These are phyloP conservation scores for Prunus persica DNA, from an alignment of 306 rosid species.

Conservation along the genomic window Prunus_persica_NCBIv2 NC_034016.1:1581501-1582000, in stretches of 20 bases:
- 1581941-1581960: conserved; percentile 97
- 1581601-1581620: conserved; percentile 89
- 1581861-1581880: background rate
- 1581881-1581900: conserved; percentile 1
- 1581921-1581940: conserved; percentile 53
- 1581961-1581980: conserved; percentile 99
- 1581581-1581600: conserved; percentile 96
- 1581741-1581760: conserved; percentile 9
- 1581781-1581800: background rate
- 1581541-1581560: conserved; percentile 98
- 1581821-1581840: conserved; percentile 5
- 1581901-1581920: background rate
- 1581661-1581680: conserved; percentile 91
- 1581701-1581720: conserved; percentile 75
- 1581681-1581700: conserved; percentile 95
- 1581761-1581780: conserved; percentile 6
- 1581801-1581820: conserved; percentile 5
- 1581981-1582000: conserved; percentile 68
- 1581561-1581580: conserved; percentile 97
- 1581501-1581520: conserved; percentile 88
- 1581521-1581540: conserved; percentile 99
- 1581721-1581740: conserved; percentile 20
- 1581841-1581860: background rate
- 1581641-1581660: conserved; percentile 99
- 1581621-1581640: conserved; percentile 96